Conservation (phyloP, 805 yeast species). For the Suhomyces canberraensis region DNA sequence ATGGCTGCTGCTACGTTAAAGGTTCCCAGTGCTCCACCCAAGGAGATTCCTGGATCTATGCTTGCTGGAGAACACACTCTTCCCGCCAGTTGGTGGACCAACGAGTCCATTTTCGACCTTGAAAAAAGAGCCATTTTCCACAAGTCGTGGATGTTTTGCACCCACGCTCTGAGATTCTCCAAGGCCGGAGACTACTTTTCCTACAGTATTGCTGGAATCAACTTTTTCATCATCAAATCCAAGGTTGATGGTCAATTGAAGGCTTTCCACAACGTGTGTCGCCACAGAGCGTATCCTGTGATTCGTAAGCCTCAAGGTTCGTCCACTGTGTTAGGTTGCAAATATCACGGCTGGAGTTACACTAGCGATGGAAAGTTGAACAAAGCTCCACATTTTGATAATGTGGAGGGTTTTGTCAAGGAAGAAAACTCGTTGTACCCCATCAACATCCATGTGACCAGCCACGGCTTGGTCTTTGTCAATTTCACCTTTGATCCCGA, state of each 20-base stretch:
- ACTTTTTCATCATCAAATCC: conserved; percentile 53
- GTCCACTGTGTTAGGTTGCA: conserved; percentile 55
- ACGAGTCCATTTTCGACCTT: conserved; percentile 53
- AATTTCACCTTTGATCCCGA: conserved; percentile 47
- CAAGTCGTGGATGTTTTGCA: conserved; percentile 54
- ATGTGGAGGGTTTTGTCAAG: conserved; percentile 56
- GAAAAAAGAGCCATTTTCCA: conserved; percentile 58
- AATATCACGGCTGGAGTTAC: conserved; percentile 66
- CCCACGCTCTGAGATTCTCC: conserved; percentile 49
- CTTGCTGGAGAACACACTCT: conserved; percentile 43
- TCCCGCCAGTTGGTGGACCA: conserved; percentile 67
- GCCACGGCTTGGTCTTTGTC: conserved; percentile 55
- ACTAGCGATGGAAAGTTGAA: conserved; percentile 57
- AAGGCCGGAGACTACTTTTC: conserved; percentile 58
- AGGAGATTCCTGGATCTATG: conserved; percentile 10
- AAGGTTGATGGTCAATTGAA: conserved; percentile 45
- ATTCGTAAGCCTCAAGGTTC: conserved; percentile 58
- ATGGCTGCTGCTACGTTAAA: too few species aligned
- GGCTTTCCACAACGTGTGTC: conserved; percentile 64
- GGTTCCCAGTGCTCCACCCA: too few species aligned
- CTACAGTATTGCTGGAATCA: conserved; percentile 49
- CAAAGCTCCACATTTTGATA: conserved; percentile 61
- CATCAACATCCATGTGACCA: conserved; percentile 51
- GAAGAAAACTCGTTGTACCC: conserved; percentile 53
- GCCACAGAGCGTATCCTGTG: conserved; percentile 64